These are phyloP conservation scores for Amaranthus cruentus DNA, from an alignment of 148 eudicot genomes.

Conservation along the genomic window DNA sequence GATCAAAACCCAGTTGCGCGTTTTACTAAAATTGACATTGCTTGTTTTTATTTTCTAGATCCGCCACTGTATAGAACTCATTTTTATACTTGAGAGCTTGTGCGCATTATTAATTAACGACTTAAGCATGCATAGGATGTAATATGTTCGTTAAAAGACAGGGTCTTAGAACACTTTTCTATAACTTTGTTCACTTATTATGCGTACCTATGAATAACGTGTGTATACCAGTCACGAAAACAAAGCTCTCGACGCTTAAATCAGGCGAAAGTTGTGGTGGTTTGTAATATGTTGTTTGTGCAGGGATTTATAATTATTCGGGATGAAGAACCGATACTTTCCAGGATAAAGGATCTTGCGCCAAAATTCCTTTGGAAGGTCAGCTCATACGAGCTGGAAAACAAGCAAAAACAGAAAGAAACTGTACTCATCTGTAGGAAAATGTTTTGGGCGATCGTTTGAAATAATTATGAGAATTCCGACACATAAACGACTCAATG, in stretches of 20 bases:
- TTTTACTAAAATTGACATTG: too few relatives aligned
- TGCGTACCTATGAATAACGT: background rate
- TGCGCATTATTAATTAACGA: too few relatives aligned
- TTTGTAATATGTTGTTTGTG: constrained; percentile 14
- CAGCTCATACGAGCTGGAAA: constrained; percentile 54
- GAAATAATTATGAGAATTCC: background rate
- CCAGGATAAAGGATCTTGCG: constrained; percentile 56
- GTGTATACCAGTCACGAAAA: too few relatives aligned
- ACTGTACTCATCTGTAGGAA: constrained; percentile 69
- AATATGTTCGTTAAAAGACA: too few relatives aligned
- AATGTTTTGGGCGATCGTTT: constrained; percentile 82
- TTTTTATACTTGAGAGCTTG: too few relatives aligned
- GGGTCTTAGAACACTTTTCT: background rate
- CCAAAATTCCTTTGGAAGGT: constrained; percentile 84
- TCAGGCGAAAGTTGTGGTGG: background rate
- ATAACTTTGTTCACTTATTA: background rate
- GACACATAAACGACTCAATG: constrained; percentile 1
- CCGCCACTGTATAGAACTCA: too few relatives aligned
- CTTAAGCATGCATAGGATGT: too few relatives aligned
- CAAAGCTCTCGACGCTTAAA: background rate
- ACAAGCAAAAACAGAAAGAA: constrained; percentile 51
- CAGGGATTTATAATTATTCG: constrained; percentile 85
- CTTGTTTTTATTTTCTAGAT: too few relatives aligned
- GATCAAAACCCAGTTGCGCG: too few relatives aligned
- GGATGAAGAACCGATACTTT: constrained; percentile 57